Percentiles rank a stretch among this genome's conserved stretches.
Conservation (phyloP, 768 basidiomycete species). For the Amanita phalloides region DNA sequence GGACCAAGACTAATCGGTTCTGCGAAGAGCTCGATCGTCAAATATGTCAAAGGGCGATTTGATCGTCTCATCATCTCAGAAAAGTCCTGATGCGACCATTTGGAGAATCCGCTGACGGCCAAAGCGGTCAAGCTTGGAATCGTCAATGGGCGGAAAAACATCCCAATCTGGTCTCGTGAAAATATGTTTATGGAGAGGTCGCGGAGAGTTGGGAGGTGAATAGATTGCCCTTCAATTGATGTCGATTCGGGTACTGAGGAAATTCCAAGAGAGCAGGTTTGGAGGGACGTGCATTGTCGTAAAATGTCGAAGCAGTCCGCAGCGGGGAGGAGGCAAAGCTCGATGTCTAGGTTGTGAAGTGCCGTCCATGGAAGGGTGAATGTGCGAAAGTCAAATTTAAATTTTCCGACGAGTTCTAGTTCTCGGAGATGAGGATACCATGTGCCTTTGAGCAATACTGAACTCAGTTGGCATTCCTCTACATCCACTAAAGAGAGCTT, state of each 20-base stretch:
- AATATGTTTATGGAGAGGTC: background rate
- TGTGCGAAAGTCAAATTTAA: background rate
- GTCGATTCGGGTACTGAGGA: background rate
- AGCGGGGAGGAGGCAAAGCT: background rate
- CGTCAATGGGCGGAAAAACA: background rate
- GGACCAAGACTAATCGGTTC: background rate
- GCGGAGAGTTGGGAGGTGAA: background rate
- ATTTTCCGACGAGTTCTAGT: background rate
- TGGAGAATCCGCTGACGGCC: background rate
- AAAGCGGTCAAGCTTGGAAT: background rate
- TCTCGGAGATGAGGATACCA: background rate
- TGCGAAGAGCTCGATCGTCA: background rate
- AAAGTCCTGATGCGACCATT: background rate
- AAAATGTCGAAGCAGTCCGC: background rate
- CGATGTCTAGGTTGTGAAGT: background rate
- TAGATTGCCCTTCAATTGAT: background rate
- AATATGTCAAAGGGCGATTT: background rate
- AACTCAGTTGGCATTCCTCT: background rate
- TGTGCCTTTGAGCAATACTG: background rate
- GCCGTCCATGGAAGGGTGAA: background rate
- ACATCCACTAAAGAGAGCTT: background rate
- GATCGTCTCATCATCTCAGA: background rate
- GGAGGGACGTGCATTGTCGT: background rate
- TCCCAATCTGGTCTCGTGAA: background rate
- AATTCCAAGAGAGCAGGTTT: background rate